Conservation (phyloP, 1,284 basidiomycete genomes). For the Leccinum ponderosum region DNA sequence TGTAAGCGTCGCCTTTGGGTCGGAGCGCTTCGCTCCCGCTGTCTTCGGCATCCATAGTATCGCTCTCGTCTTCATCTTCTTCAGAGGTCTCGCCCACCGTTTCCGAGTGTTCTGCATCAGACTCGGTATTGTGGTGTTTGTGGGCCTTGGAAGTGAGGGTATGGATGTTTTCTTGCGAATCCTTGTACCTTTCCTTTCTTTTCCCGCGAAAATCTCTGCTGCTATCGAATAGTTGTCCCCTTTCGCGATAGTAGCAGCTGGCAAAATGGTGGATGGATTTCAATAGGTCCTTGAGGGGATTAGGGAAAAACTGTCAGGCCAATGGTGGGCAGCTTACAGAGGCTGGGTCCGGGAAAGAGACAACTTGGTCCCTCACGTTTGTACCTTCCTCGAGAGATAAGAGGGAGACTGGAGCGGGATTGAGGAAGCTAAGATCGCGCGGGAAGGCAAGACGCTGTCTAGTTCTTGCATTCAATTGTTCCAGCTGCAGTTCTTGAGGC, state of each 20-base stretch:
- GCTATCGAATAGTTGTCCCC: slow-evolving; percentile 56
- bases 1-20: slow-evolving; percentile 20
- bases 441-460: slow-evolving; percentile 40
- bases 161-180: slow-evolving; percentile 24
- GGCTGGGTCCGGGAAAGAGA: slow-evolving; percentile 40
- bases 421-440: slow-evolving; percentile 42
- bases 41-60: slow-evolving; percentile 12
- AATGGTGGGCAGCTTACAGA: slow-evolving; percentile 41
- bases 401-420: slow-evolving; percentile 11
- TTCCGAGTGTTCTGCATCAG: slow-evolving; percentile 19
- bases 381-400: slow-evolving; percentile 13
- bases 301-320: slow-evolving; percentile 3
- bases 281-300: slow-evolving; percentile 55
- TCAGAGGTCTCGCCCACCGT: slow-evolving; percentile 25
- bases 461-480: slow-evolving; percentile 28
- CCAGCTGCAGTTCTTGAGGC: slow-evolving; percentile 9
- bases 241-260: slow-evolving; percentile 59
- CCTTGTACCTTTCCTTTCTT: slow-evolving; percentile 33
- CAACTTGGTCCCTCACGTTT: background rate
- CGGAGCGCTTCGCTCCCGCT: slow-evolving; percentile 6
- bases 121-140: slow-evolving; percentile 8
- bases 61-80: slow-evolving; percentile 25
- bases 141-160: slow-evolving; percentile 15
- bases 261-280: slow-evolving; percentile 71
- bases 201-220: slow-evolving; percentile 47